Evolutionary conservation across 1,139 yeast genomes (phyloP), one percentile per base, ranked within the genome.

Genomic region (Yamadazyma friedrichii): DNA sequence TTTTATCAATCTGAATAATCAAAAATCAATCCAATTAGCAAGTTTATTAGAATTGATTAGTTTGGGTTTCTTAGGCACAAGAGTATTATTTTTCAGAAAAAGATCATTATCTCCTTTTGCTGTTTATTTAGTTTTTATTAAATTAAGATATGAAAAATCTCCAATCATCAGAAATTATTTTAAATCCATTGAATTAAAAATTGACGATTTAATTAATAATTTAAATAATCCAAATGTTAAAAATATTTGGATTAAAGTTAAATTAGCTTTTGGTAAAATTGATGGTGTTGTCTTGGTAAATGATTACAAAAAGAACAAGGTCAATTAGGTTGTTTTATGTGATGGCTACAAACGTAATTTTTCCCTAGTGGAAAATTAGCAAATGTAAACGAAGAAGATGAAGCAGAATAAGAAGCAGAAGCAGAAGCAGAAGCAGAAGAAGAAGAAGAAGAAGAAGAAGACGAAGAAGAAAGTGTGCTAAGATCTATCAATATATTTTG

Each of bases 121-220:
- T 20, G 62, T 78, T 33, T 88, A 84, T 63, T 58, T 78, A 25
- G 47, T 80, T 15, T 91, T 91, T 64, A 73, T 88, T 61, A 87
- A 87, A 65, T 65, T 85, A 46, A 79, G 96, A 62, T 87, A 73
- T 59, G 95, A 88, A 59, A 82, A 80, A 53, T 84, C 94, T 8
- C 71, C 80, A 34, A 82, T 82, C 66, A 84, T 89, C 46, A 82
- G 88, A 65, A 73, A 79, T 50, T 82, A 80, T 36, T 73, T 89
- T 57, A 82, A 84, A 64, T 68, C 74, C 36, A 69, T 86, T 66
- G 95, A 87, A 62, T 82, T 85, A 38, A 74, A 82, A 50, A 57
- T 84, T 44, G 97, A 89, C 60, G 81, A 83, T 13, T 48, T 79
- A 17, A 73, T 85, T 39, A 67, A 74, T 50, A 72, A 73, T 50